These are phyloP conservation scores for Cryphonectria naterciae DNA, from an alignment of 2,329 filamentous ascomycete species.

Conservation along the genomic window DNA sequence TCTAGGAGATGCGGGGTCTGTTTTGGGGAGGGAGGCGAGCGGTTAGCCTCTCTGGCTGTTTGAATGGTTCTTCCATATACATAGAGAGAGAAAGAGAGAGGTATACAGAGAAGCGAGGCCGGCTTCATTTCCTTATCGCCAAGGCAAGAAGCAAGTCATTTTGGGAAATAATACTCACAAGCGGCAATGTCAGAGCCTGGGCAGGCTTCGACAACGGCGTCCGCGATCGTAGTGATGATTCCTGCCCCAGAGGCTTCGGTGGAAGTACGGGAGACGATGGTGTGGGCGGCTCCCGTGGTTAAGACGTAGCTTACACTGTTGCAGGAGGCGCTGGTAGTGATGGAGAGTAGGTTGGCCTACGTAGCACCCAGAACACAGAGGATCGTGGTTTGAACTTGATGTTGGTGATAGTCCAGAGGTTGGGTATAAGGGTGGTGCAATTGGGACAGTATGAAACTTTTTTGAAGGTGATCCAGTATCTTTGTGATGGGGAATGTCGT, in stretches of 20 bases:
- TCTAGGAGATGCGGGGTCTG: slow-evolving; percentile 35
- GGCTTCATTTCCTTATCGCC: too few relatives aligned
- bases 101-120: too few relatives aligned
- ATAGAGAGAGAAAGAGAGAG: too few relatives aligned
- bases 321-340: neutral
- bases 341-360: too few relatives aligned
- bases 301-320: slow-evolving; percentile 18
- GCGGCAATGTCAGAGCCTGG: slow-evolving; percentile 40
- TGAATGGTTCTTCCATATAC: too few relatives aligned
- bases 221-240: slow-evolving; percentile 38
- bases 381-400: too few relatives aligned
- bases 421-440: too few relatives aligned
- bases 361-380: too few relatives aligned
- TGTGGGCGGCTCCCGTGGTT: slow-evolving; percentile 32
- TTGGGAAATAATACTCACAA: slow-evolving; percentile 23
- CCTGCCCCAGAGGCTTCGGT: slow-evolving; percentile 41
- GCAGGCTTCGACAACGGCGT: slow-evolving; percentile 36
- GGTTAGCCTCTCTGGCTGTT: neutral
- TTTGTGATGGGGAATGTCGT: too few relatives aligned
- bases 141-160: too few relatives aligned
- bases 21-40: neutral
- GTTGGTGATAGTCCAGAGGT: neutral
- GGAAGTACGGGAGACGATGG: slow-evolving; percentile 42
- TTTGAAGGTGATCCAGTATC: too few relatives aligned
- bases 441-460: too few relatives aligned